Conservation (phyloP, 192 early-diverging fungal genomes). For the Diversispora epigaea region DNA sequence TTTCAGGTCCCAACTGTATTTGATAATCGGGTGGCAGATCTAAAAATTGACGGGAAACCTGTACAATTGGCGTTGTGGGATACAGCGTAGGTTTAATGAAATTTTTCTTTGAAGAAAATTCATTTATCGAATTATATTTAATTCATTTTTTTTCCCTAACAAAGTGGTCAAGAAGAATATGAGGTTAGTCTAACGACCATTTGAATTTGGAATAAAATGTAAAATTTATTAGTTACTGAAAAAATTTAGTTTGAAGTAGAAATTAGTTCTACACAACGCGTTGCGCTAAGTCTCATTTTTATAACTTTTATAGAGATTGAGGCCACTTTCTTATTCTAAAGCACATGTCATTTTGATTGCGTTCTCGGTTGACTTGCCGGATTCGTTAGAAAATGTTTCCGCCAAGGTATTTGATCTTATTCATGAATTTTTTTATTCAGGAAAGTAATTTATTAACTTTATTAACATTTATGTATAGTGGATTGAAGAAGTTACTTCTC, state of each 20-base stretch:
- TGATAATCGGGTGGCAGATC: slow-evolving; percentile 90
- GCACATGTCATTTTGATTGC: slow-evolving; percentile 93
- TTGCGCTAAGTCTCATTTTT: not conserved
- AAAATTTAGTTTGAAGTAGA: not conserved
- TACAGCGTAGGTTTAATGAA: slow-evolving; percentile 63
- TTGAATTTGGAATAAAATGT: not conserved
- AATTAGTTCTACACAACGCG: not conserved
- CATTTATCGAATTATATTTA: not conserved
- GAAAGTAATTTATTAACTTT: not conserved
- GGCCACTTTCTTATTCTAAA: slow-evolving; percentile 91
- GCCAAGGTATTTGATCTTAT: slow-evolving; percentile 49
- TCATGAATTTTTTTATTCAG: no score
- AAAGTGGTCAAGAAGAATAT: slow-evolving; percentile 61
- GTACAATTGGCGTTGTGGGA: slow-evolving; percentile 95
- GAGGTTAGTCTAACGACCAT: slow-evolving; percentile 37
- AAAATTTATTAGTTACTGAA: no score
- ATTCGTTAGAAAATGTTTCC: slow-evolving; percentile 80
- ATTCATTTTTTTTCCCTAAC: not conserved
- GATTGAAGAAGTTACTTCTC: slow-evolving; percentile 83
- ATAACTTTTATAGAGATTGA: slow-evolving; percentile 66
- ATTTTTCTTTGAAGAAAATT: not conserved
- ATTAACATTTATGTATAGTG: slow-evolving; percentile 54
- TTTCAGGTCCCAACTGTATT: slow-evolving; percentile 90
- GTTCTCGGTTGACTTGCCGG: slow-evolving; percentile 82
- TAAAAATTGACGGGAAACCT: slow-evolving; percentile 79